phyloP scores from a whole-genome alignment of 2,329 filamentous ascomycete genomes.

The Fusarium oxysporum region DNA sequence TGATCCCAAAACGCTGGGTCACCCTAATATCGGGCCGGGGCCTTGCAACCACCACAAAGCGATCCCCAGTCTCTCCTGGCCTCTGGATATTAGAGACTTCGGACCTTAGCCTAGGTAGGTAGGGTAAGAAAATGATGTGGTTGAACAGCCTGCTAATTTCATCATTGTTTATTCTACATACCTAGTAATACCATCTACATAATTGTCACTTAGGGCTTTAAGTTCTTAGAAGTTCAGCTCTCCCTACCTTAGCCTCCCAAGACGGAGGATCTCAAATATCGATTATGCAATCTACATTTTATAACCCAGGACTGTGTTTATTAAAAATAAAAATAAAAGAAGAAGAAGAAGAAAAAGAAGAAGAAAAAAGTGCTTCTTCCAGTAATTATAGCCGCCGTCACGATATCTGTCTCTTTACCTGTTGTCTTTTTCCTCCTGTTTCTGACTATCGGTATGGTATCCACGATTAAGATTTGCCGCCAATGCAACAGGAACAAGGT shows the following conservation, averaged over 20 bases:
- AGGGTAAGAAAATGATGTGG: background rate
- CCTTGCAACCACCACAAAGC: slow-evolving; percentile 39
- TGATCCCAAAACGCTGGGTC: slow-evolving; percentile 41
- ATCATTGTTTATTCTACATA: background rate
- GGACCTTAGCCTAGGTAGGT: background rate
- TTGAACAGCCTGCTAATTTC: background rate
- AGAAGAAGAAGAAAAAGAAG: too few relatives aligned
- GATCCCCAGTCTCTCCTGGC: slow-evolving; percentile 5
- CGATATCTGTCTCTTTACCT: background rate
- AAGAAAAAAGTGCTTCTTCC: too few relatives aligned
- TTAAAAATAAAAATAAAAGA: background rate
- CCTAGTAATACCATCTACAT: background rate
- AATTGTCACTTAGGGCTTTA: background rate
- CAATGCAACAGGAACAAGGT: background rate
- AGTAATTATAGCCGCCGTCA: background rate
- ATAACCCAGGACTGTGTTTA: background rate
- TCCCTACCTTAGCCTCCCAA: background rate
- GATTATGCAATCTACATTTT: background rate
- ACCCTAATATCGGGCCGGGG: slow-evolving; percentile 37
- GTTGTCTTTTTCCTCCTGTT: background rate
- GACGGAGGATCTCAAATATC: background rate
- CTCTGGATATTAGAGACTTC: background rate
- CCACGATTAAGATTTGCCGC: background rate
- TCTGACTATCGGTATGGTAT: background rate
- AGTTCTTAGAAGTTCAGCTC: background rate